phyloP scores from a whole-genome alignment of 164 flowering plant species.

The Chimonanthus salicifolius region DNA sequence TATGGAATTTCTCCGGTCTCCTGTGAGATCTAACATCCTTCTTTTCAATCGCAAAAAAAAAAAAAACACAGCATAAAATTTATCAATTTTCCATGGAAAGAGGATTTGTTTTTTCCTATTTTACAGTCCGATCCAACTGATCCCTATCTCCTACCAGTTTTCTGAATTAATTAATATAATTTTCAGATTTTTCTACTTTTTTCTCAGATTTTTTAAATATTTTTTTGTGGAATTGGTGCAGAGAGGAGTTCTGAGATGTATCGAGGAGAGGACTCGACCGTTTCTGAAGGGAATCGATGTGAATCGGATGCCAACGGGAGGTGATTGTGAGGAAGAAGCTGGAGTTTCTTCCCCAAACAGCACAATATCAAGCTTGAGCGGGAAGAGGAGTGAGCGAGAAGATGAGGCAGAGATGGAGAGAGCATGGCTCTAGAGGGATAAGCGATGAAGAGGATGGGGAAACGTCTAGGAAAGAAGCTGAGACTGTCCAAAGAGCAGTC shows the following conservation, averaged over 20 bases:
- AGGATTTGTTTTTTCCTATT: too few species aligned
- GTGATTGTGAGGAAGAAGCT: constrained; percentile 54
- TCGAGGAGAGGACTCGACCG: constrained; percentile 36
- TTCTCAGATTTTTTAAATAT: too few species aligned
- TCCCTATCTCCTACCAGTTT: too few species aligned
- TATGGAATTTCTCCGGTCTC: too few species aligned
- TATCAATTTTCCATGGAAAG: too few species aligned
- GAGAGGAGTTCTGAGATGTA: constrained; percentile 40
- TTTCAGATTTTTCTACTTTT: background rate
- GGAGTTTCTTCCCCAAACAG: constrained; percentile 50
- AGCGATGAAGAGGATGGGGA: constrained; percentile 25
- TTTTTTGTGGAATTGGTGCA: constrained; percentile 13
- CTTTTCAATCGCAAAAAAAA: too few species aligned
- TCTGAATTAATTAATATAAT: background rate
- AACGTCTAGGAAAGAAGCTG: constrained; percentile 22
- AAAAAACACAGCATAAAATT: too few species aligned
- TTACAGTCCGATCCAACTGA: too few species aligned
- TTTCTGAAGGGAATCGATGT: constrained; percentile 83
- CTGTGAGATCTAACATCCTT: too few species aligned
- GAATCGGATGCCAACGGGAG: constrained; percentile 46
- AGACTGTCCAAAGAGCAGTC: constrained; percentile 29
- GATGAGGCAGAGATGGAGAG: constrained; percentile 18
- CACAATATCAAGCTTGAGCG: constrained; percentile 33
- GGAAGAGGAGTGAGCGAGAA: constrained; percentile 37
- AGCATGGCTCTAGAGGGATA: constrained; percentile 19